Conservation (phyloP, 768 basidiomycete species). For the Tubosaeta sp. region DNA sequence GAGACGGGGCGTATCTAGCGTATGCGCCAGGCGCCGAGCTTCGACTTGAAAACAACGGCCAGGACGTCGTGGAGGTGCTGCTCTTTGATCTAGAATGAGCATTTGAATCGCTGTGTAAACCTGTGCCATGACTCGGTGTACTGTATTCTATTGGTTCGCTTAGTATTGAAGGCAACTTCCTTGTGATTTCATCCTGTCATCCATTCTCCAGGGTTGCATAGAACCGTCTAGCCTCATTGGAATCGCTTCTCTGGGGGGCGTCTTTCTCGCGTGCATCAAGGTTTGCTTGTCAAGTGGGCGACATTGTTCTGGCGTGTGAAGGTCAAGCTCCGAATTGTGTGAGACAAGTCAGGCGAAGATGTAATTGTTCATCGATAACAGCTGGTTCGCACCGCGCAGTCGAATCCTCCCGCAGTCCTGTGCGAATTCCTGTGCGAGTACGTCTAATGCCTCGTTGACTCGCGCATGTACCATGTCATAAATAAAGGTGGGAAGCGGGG, state of each 20-base stretch:
- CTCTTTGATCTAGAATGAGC: constrained; percentile 72
- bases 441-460: not conserved
- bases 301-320: not conserved
- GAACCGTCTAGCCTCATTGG: not conserved
- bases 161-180: not conserved
- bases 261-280: not conserved
- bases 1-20: constrained; percentile 79
- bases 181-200: constrained; percentile 2
- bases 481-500: not conserved
- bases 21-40: constrained; percentile 35
- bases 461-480: not conserved
- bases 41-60: constrained; percentile 60
- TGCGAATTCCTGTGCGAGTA: not conserved
- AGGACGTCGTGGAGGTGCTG: constrained; percentile 64
- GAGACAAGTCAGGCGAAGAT: not conserved
- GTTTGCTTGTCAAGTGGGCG: not conserved
- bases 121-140: not conserved
- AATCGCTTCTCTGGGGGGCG: not conserved
- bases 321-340: not conserved
- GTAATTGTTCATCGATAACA: not conserved
- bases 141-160: not conserved
- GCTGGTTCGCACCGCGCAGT: not conserved
- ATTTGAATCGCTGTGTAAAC: not conserved
- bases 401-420: not conserved
- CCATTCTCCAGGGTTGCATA: not conserved